Percentiles rank a stretch among this genome's conserved stretches.
Conservation (phyloP, 306 rosid genomes). For the Dryas octopetala region DNA sequence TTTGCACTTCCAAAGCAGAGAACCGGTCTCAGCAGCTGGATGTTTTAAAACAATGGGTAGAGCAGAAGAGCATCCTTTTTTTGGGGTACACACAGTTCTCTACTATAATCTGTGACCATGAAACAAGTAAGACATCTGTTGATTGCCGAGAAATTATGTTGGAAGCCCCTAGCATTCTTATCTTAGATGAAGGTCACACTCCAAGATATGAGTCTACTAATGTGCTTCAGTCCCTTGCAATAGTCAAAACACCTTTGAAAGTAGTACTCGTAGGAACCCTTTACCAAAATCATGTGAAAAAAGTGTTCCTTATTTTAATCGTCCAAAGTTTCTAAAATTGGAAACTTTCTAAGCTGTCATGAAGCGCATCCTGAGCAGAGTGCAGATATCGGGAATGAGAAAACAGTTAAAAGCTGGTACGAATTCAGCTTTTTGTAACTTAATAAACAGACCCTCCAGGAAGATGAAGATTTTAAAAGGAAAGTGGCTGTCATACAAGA, state of each 20-base stretch:
- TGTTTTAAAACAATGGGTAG: slow-evolving; percentile 72
- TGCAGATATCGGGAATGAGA: slow-evolving; percentile 46
- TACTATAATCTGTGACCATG: slow-evolving; percentile 56
- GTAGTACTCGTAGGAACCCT: slow-evolving; percentile 86
- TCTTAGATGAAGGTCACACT: slow-evolving; percentile 89
- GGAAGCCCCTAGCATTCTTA: slow-evolving; percentile 62
- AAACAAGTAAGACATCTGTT: slow-evolving; percentile 27
- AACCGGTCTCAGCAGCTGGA: slow-evolving; percentile 56
- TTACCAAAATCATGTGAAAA: slow-evolving; percentile 82
- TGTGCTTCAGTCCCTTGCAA: slow-evolving; percentile 67
- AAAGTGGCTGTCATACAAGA: slow-evolving; percentile 71
- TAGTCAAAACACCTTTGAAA: slow-evolving; percentile 71
- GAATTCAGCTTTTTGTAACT: slow-evolving; percentile 46
- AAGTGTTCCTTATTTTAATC: slow-evolving; percentile 71
- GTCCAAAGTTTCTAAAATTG: slow-evolving; percentile 68
- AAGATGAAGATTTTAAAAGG: slow-evolving; percentile 68
- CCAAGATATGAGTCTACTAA: slow-evolving; percentile 85
- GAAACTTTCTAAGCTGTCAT: slow-evolving; percentile 58
- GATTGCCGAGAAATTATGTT: slow-evolving; percentile 66
- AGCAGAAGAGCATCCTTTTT: slow-evolving; percentile 74
- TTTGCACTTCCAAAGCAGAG: slow-evolving; percentile 71
- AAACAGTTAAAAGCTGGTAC: slow-evolving; percentile 37
- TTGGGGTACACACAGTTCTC: slow-evolving; percentile 88
- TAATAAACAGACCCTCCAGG: slow-evolving; percentile 70
- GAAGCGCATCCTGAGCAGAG: slow-evolving; percentile 65